Evolutionary conservation across 2,329 filamentous ascomycete species (phyloP).

Genomic region (Pestalotiopsis sp.): DNA sequence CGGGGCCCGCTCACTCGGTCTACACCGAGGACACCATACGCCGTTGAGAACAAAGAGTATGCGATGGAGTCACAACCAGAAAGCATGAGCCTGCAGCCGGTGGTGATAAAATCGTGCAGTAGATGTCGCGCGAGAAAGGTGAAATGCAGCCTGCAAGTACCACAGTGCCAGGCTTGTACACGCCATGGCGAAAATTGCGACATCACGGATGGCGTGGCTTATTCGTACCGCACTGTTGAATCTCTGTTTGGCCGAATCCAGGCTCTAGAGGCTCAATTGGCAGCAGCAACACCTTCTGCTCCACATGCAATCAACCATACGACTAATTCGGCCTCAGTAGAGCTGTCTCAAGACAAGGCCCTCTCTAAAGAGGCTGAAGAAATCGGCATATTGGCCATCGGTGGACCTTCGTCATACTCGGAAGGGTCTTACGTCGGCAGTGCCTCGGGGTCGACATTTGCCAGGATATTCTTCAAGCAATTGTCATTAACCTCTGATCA

Average conservation of each 20-base stretch:
- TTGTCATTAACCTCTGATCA: background rate
- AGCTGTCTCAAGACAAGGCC: background rate
- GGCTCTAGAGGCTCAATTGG: background rate
- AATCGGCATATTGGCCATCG: background rate
- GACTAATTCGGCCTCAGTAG: background rate
- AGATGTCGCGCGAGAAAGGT: background rate
- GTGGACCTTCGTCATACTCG: background rate
- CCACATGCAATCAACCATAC: background rate
- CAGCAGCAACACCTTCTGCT: background rate
- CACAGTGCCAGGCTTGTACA: background rate
- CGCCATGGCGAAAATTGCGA: background rate
- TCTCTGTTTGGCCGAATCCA: background rate
- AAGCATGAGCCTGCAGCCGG: background rate
- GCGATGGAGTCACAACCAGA: background rate
- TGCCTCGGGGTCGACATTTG: background rate
- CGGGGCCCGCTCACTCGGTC: background rate
- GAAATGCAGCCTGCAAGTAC: background rate
- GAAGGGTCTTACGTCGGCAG: background rate
- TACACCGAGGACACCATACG: background rate
- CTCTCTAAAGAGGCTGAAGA: background rate
- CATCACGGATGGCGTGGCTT: background rate
- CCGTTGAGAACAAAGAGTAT: background rate
- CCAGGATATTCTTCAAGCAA: background rate
- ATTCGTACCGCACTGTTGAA: background rate
- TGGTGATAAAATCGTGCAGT: background rate